Base-by-base conservation (phyloP, 768 basidiomycete species). In the Trametes cubensis region DNA sequence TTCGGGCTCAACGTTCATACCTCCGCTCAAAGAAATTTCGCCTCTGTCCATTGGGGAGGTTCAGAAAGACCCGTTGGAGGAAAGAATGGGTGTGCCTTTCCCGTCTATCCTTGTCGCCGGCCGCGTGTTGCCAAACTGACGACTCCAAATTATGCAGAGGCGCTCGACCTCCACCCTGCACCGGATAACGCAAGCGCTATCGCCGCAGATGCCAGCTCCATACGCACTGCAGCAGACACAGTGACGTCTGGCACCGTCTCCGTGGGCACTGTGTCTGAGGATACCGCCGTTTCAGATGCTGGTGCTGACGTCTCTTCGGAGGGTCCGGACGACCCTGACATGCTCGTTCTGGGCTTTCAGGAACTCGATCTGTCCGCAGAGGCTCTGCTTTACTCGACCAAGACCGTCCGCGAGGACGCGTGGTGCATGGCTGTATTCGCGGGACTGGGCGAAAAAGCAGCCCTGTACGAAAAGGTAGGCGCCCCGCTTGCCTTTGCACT, bases 281-380 rank as follows among this genome's bases (percentile, higher is more conserved):
- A 56, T 75, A 39, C 61, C 28, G 42, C 30, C 10, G 38, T 46
- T 40, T 54, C 52, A 28, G 66, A 63, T 21, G 21, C 45, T n/a
- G 21, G 26, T 28, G n/a, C 45, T 28, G 61, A 55, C 30, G 62
- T 58, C 15, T 45, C 49, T 6, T n/a, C n/a, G n/a, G 66, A 63
- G 49, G 61, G 70, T 11, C 72, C 73, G 5, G 65, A 73, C 8
- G 81, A 83, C 62, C 86, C 89, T 11, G 91, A 94, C 68, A 62
- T 94, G 8, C 71, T 92, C 20, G 85, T 89, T n/a, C 71, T 92
- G 3, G 89, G 84, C 0, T 91, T 94, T 66, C 92, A 94, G 72
- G 92, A 94, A 69, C 74, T 92, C 3, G 92, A 94, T 70, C 78
- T 86, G 3, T 92, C 90, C 0, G 79, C 91, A 0, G 90, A 92